Evolutionary conservation across 345 rosid species (phyloP).

Genomic region (Carallia pectinifolia): DNA sequence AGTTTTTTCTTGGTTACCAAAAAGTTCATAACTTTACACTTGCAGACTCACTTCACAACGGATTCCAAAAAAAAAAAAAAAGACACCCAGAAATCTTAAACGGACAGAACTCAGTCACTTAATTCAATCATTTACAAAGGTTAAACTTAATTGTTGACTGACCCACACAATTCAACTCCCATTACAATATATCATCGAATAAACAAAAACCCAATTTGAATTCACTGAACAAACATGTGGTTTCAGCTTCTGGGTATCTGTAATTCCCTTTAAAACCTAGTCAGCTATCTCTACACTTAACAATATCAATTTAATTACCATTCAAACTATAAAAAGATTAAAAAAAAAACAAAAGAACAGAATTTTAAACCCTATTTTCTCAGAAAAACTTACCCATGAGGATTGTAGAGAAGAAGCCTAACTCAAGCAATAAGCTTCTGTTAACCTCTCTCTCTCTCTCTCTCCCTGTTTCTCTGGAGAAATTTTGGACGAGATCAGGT

Average conservation of each 20-base stretch:
- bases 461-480: too few relatives aligned
- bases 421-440: too few relatives aligned
- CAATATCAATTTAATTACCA: not conserved
- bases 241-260: slow-evolving; percentile 9
- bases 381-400: too few relatives aligned
- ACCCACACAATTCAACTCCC: not conserved
- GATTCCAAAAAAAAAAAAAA: not conserved
- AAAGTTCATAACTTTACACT: too few relatives aligned
- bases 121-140: not conserved
- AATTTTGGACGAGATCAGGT: too few relatives aligned
- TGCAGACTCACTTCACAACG: too few relatives aligned
- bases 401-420: too few relatives aligned
- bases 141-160: not conserved
- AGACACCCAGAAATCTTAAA: too few relatives aligned
- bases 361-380: too few relatives aligned
- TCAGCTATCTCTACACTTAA: not conserved
- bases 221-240: not conserved
- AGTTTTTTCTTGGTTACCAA: not conserved
- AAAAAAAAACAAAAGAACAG: not conserved
- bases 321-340: not conserved
- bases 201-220: slow-evolving; percentile 1
- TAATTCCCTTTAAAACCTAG: not conserved
- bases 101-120: not conserved
- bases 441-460: not conserved
- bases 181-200: slow-evolving; percentile 3